These are phyloP conservation scores for Hypoxylon sp. DNA, from an alignment of 2,329 filamentous ascomycete species.

Conservation along the genomic window DNA sequence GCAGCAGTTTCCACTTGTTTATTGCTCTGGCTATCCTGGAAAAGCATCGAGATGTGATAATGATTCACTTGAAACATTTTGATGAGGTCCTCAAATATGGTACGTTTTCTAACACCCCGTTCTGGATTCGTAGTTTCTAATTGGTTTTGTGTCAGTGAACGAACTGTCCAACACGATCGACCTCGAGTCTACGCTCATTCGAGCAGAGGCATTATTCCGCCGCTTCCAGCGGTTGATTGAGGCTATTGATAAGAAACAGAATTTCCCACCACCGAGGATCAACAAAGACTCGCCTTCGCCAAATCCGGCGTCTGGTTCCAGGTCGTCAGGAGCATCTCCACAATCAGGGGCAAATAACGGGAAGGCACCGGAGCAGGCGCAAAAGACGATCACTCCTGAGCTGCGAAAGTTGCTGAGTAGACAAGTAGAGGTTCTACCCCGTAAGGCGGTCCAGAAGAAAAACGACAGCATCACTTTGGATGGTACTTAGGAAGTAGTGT, in stretches of 20 bases:
- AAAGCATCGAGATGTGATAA: conserved; percentile 95
- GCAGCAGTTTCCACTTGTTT: conserved; percentile 93
- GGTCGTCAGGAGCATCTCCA: conserved; percentile 23
- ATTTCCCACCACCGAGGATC: conserved; percentile 74
- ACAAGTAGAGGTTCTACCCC: conserved; percentile 49
- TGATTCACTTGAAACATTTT: conserved; percentile 92
- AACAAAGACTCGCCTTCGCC: conserved; percentile 35
- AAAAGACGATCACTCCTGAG: conserved; percentile 68
- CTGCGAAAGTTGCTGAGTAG: conserved; percentile 66
- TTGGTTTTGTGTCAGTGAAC: conserved; percentile 73
- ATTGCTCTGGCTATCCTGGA: conserved; percentile 93
- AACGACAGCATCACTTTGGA: conserved; percentile 45
- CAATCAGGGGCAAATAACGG: conserved; percentile 45
- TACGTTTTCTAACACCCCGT: conserved; percentile 59
- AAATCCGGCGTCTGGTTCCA: conserved; percentile 40
- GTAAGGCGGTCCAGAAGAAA: conserved; percentile 47
- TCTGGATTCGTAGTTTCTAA: conserved; percentile 18
- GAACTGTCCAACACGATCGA: conserved; percentile 95
- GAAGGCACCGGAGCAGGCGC: conserved; percentile 55
- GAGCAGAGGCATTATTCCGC: conserved; percentile 88
- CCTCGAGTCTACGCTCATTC: conserved; percentile 84
- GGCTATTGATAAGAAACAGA: conserved; percentile 90
- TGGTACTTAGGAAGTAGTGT: conserved; percentile 33
- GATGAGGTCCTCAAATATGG: conserved; percentile 97
- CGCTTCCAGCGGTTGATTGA: conserved; percentile 91